phyloP scores from a whole-genome alignment of 176 grass and related monocot species.

The Aegilops longissima region DNA sequence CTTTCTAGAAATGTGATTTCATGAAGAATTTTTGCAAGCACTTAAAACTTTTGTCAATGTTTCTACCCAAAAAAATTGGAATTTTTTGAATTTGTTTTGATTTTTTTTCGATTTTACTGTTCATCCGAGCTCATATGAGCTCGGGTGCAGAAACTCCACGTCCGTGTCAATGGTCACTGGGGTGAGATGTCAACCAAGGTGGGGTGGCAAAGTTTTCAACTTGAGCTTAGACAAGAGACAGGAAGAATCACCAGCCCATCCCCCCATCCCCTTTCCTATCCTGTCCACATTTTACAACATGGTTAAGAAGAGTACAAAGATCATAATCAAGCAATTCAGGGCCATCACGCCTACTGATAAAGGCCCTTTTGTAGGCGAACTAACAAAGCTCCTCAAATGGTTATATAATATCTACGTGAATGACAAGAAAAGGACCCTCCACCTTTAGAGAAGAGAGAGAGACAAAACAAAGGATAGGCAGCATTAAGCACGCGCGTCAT shows the following conservation, averaged over 20 bases:
- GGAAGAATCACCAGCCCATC: conserved; percentile 36
- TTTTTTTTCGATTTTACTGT: no score
- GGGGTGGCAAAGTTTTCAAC: conserved; percentile 52
- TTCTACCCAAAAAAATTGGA: no score
- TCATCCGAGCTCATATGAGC: no score
- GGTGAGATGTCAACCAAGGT: conserved; percentile 51
- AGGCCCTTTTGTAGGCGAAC: conserved; percentile 8
- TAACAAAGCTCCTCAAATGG: conserved; percentile 40
- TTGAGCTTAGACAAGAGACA: conserved; percentile 45
- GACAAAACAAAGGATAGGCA: conserved; percentile 53
- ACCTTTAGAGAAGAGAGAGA: conserved; percentile 43
- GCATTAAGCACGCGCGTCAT: conserved; percentile 60
- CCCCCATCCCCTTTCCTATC: not conserved
- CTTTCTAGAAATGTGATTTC: no score
- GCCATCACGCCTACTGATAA: conserved; percentile 45
- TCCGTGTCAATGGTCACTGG: conserved; percentile 28
- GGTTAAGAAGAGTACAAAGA: conserved; percentile 25
- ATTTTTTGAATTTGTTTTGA: no score
- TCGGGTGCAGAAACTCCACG: no score
- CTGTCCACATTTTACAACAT: conserved; percentile 44
- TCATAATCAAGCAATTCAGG: conserved; percentile 16
- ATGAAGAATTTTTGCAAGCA: no score
- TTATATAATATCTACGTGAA: conserved; percentile 37
- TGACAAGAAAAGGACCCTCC: conserved; percentile 43
- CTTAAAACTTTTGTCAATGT: no score